Base-by-base conservation (phyloP, 345 rosid species). In the Luvunga scandens region DNA sequence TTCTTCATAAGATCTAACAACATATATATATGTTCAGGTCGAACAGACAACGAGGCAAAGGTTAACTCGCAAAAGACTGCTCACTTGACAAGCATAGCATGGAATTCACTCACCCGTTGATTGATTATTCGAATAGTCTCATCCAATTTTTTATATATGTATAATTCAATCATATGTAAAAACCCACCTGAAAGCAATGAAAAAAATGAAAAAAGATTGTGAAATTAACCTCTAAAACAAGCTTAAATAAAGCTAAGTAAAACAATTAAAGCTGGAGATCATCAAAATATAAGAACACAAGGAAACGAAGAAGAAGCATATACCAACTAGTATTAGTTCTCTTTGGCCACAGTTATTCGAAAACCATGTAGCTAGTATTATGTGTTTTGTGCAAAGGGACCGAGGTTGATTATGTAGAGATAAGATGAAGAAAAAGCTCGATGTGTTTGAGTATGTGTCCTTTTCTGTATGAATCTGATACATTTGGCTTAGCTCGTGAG, bases 31-130 rank as follows among this genome's bases (percentile, higher is more conserved):
- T 39, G 42, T 72, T 78, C 90, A 83, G 90, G 90, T 81, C 90
- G 90, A 87, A 87, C 90, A 87, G 90, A 87, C 90, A 87, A 87
- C 81, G 90, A 87, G 78, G 80, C 69, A 72, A 70, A 84, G 87
- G 80, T 71, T 70, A 69, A 71, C 71, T 69, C 61, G 82, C 83
- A 83, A 81, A 83, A 80, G 87, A 84, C 84, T 76, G 80, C 39
- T 84, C 77, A 79, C 81, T 84, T 86, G 86, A 81, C 86, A 84
- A 82, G 86, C 30, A 67, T 79, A 69, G 86, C 91, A 90, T 75
- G 87, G 91, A 86, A 80, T 62, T 53, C 85, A 85, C 89, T 83
- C 88, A 87, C 91, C 90, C 75, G 67, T 48, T n/a, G 18, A 30
- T 2, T 27, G 62, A 28, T 19, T 55, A 30, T 7, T 21, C 22